Evolutionary conservation across 805 yeast species (phyloP).

Genomic region (Cyberlindnera sargentensis): DNA sequence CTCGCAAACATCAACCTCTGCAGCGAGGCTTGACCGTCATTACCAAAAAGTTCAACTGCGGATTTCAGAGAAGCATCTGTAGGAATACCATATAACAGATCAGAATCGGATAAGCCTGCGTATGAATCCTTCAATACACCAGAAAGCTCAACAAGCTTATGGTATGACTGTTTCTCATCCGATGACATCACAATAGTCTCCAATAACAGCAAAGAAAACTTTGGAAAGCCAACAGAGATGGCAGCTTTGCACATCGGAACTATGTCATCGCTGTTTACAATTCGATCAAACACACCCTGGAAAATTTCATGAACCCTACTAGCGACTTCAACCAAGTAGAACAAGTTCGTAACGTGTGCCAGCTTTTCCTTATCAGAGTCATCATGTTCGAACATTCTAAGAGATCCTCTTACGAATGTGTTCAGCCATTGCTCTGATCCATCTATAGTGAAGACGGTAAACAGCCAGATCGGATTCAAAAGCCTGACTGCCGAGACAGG

Average conservation of each 20-base stretch:
- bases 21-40: slow-evolving; percentile 27
- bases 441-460: slow-evolving; percentile 19
- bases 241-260: slow-evolving; percentile 23
- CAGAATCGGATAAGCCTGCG: slow-evolving; percentile 50
- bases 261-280: slow-evolving; percentile 14
- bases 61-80: slow-evolving; percentile 44
- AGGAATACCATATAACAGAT: slow-evolving; percentile 61
- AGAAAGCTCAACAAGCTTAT: neutral
- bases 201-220: slow-evolving; percentile 28
- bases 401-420: neutral
- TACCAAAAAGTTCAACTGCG: slow-evolving; percentile 38
- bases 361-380: slow-evolving; percentile 1
- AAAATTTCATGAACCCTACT: slow-evolving; percentile 2
- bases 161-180: neutral
- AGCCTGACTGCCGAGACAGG: slow-evolving; percentile 23
- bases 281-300: slow-evolving; percentile 2
- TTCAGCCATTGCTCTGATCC: slow-evolving; percentile 6
- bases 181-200: slow-evolving; percentile 24
- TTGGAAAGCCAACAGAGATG: slow-evolving; percentile 14
- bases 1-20: slow-evolving; percentile 46
- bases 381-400: neutral
- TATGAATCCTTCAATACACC: slow-evolving; percentile 32
- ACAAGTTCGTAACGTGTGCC: slow-evolving; percentile 16
- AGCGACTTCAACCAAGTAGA: slow-evolving; percentile 25
- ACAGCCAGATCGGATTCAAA: slow-evolving; percentile 24